Evolutionary conservation across 2,329 filamentous ascomycete genomes (phyloP).

Genomic region (Diaporthe sp.): DNA sequence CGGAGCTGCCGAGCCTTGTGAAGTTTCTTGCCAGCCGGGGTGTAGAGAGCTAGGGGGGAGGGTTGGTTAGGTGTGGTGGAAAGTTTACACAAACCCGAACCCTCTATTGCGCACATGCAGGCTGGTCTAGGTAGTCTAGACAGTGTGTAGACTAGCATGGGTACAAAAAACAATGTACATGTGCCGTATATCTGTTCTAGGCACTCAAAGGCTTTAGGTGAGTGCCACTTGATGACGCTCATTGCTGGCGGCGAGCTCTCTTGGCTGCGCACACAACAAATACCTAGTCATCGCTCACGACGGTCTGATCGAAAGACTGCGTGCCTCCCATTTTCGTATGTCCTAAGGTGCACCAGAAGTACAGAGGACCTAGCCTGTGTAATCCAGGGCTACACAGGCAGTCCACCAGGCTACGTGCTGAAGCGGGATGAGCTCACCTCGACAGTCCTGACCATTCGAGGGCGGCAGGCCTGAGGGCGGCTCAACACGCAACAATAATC

Average conservation of each 20-base stretch:
- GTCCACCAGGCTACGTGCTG: background rate
- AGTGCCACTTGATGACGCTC: background rate
- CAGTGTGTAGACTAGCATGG: background rate
- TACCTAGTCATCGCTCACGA: background rate
- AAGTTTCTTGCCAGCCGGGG: background rate
- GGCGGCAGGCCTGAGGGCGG: constrained; percentile 16
- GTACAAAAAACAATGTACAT: background rate
- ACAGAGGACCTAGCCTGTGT: background rate
- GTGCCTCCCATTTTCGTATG: background rate
- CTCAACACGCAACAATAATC: background rate
- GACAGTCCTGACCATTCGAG: constrained; percentile 5
- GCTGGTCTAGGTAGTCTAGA: background rate
- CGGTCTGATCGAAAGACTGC: background rate
- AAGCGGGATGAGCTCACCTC: constrained; percentile 8
- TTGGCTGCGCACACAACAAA: background rate
- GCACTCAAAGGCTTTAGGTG: background rate
- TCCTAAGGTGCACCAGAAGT: background rate
- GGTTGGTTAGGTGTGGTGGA: too few species aligned
- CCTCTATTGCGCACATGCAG: background rate
- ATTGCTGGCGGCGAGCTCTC: background rate
- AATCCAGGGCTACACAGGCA: background rate
- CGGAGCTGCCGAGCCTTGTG: constrained; percentile 18
- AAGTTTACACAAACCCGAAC: background rate
- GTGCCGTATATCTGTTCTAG: background rate
- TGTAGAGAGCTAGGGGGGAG: background rate